Percentiles rank a stretch among this genome's conserved stretches.
Evolutionary conservation across 176 grass and related monocot species (phyloP).

Genomic region (Echinochloa phyllopogon): DNA sequence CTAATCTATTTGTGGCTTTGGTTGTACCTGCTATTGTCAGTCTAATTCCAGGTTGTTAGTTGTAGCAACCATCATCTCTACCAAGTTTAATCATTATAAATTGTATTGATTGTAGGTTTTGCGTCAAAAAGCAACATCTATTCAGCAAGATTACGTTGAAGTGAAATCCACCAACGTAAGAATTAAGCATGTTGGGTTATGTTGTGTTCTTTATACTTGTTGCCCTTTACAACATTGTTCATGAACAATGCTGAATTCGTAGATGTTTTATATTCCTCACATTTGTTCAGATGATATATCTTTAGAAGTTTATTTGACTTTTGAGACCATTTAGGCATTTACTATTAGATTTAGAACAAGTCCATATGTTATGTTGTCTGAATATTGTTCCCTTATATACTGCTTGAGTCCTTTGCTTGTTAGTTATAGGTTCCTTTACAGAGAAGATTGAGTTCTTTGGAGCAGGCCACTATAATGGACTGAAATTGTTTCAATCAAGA

Average conservation of each 20-base stretch:
- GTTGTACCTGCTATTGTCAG: constrained; percentile 15
- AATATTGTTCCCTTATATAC: background rate
- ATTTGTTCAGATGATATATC: background rate
- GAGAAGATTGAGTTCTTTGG: background rate
- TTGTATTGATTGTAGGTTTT: constrained; percentile 73
- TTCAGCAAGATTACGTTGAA: constrained; percentile 95
- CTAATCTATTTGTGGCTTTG: background rate
- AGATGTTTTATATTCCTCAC: background rate
- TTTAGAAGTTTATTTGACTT: background rate
- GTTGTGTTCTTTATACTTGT: background rate
- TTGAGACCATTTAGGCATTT: background rate
- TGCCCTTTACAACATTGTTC: background rate
- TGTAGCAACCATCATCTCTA: constrained; percentile 23
- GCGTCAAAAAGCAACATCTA: constrained; percentile 95
- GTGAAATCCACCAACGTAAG: constrained; percentile 86
- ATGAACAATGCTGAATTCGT: constrained; percentile 3
- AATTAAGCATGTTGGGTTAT: constrained; percentile 6
- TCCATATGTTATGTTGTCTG: background rate
- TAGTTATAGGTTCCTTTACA: constrained; percentile 4
- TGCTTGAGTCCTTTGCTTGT: background rate
- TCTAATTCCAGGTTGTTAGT: background rate
- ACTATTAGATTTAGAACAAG: background rate
- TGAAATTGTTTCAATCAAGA: background rate
- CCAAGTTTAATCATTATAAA: constrained; percentile 20
- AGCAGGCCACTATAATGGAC: background rate